Evolutionary conservation across 306 rosid species (phyloP), one percentile per base, ranked within the genome.

Genomic region (Hippophae rhamnoides): DNA sequence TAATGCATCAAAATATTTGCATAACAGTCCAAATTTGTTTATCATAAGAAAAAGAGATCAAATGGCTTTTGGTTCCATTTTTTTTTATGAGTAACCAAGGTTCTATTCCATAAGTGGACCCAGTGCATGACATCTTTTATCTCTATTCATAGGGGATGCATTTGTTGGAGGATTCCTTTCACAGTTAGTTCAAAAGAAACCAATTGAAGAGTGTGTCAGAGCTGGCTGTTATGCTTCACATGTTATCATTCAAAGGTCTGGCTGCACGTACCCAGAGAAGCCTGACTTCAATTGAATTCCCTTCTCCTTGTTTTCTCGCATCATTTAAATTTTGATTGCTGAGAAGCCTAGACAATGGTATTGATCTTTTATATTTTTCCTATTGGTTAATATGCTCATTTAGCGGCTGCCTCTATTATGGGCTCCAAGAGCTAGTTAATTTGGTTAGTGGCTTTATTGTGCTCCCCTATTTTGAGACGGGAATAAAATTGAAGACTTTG

Each of bases 151-250:
- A 92, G 96, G 99, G 14, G 99, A 88, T 80, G 96, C 99, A 3
- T 92, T 92, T 78, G 96, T 92, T 56, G 99, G 96, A 23, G 96
- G 96, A 64, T 92, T 92, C 74, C 78, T 92, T 74, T 75, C 99
- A 13, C 96, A 85, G 65, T 61, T 92, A 75, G 77, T 87, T 69
- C 80, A 63, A 68, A 85, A 60, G 81, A 88, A 88, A 76, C 79
- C 96, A 41, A 80, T 83, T 57, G 88, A 74, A 69, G 96, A 80
- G 48, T 81, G 89, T 47, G 93, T 92, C 70, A 84, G 62, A 72
- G 96, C 95, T 25, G 99, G 96, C 13, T 67, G 76, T 69, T 92
- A 92, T 57, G 99, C 96, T 11, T 71, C 96, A n/a, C 81, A 88
- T 66, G 93, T 92, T 61, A 66, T 92, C 58, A 85, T 92, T 71